A percentile compares a stretch with the other conserved stretches of the same genome.
These are phyloP conservation scores for Neurospora sp. DNA, from an alignment of 495 filamentous ascomycete genomes.

Conservation along the genomic window DNA sequence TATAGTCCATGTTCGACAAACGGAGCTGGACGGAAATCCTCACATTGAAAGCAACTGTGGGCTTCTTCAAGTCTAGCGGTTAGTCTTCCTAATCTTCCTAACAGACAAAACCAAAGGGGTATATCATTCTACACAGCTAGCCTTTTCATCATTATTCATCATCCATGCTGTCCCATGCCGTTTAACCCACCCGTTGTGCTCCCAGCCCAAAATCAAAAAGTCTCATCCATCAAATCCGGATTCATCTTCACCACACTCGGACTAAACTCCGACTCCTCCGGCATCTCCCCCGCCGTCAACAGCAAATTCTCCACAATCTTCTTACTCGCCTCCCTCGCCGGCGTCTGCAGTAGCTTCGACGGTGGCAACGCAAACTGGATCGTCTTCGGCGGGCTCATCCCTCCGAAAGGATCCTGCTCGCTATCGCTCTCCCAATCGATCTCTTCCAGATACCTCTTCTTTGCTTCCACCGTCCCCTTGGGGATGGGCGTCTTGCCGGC, in stretches of 20 bases:
- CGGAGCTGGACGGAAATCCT: too few species aligned
- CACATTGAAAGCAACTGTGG: too few species aligned
- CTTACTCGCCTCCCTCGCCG: conserved; percentile 86
- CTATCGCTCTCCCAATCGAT: conserved; percentile 57
- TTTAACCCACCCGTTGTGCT: background rate
- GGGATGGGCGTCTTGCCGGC: background rate
- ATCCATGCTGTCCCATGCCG: background rate
- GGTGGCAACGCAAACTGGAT: conserved; percentile 93
- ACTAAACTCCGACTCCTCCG: conserved; percentile 51
- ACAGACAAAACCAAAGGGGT: background rate
- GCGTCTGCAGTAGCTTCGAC: conserved; percentile 79
- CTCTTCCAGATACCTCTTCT: conserved; percentile 36
- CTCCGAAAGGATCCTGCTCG: conserved; percentile 55
- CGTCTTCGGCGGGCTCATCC: conserved; percentile 87
- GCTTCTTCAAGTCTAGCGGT: too few species aligned
- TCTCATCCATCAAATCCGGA: conserved; percentile 57
- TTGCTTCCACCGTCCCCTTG: conserved; percentile 9
- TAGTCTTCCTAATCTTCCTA: too few species aligned
- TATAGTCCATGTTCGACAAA: too few species aligned
- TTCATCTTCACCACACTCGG: conserved; percentile 66
- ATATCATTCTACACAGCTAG: background rate
- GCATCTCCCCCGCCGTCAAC: conserved; percentile 68
- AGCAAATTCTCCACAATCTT: conserved; percentile 88
- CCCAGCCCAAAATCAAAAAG: conserved; percentile 37
- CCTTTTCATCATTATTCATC: background rate